Evolutionary conservation across 208 protist species (phyloP).

Genomic region (Trypanosoma vivax): DNA sequence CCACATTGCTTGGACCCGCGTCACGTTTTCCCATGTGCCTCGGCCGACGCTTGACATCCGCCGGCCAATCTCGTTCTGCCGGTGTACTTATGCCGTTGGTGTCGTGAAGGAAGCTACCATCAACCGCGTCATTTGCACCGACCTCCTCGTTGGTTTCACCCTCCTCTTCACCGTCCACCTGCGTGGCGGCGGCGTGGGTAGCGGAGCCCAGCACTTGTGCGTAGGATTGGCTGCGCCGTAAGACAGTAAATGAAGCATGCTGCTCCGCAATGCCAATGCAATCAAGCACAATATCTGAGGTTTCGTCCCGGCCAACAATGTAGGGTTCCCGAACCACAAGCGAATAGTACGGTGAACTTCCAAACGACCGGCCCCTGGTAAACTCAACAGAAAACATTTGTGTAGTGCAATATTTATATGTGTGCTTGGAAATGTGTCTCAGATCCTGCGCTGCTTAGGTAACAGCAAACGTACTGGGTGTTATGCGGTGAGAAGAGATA

Average conservation of each 20-base stretch:
- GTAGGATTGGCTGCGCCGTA: constrained; percentile 39
- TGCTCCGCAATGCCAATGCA: constrained; percentile 28
- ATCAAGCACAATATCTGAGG: constrained; percentile 35
- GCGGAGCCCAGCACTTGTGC: neutral
- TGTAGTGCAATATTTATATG: too few relatives aligned
- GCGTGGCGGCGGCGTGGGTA: neutral
- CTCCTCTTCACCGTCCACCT: neutral
- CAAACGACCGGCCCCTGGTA: constrained; percentile 25
- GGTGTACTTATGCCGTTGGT: neutral
- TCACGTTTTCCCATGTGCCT: neutral
- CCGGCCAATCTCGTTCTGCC: neutral
- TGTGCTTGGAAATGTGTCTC: too few relatives aligned
- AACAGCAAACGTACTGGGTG: too few relatives aligned
- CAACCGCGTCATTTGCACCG: constrained; percentile 1
- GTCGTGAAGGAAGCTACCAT: constrained; percentile 15
- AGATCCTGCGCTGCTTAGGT: too few relatives aligned
- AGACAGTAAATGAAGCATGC: constrained; percentile 56
- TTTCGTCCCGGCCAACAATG: constrained; percentile 36
- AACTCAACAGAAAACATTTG: constrained; percentile 78
- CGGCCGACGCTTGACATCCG: neutral
- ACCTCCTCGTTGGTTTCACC: neutral
- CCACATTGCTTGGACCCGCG: neutral
- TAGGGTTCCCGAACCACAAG: constrained; percentile 71
- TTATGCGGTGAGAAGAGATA: too few relatives aligned
- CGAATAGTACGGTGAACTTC: constrained; percentile 70